Evolutionary conservation across 805 yeast species (phyloP).

Genomic region (Yamadazyma endophytica): DNA sequence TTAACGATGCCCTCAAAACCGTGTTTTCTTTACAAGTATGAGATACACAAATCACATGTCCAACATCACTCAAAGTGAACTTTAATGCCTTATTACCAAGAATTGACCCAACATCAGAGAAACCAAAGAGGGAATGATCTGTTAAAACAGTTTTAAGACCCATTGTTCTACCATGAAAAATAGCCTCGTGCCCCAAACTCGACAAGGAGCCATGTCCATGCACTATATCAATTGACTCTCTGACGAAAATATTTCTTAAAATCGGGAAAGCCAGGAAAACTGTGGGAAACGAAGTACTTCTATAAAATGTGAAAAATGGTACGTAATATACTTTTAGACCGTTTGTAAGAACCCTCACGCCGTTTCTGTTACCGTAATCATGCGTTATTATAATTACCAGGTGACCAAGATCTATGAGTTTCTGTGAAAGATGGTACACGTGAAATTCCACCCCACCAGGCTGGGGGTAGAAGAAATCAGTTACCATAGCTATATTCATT

Average conservation of each 20-base stretch:
- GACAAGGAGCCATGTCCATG: conserved; percentile 95
- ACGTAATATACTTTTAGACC: conserved; percentile 92
- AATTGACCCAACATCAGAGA: conserved; percentile 78
- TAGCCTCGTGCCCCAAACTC: conserved; percentile 81
- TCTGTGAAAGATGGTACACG: conserved; percentile 84
- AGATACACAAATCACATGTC: conserved; percentile 93
- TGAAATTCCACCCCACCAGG: conserved; percentile 98
- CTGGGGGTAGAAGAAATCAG: conserved; percentile 97
- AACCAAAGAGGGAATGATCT: conserved; percentile 94
- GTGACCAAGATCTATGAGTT: conserved; percentile 76
- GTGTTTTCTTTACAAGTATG: conserved; percentile 96
- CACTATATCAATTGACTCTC: conserved; percentile 83
- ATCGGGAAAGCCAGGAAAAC: conserved; percentile 87
- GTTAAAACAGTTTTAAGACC: conserved; percentile 90
- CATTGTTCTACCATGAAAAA: conserved; percentile 90
- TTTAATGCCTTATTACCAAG: conserved; percentile 82
- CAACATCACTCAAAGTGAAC: conserved; percentile 80
- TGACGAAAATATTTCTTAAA: conserved; percentile 73
- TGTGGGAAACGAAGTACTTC: conserved; percentile 85
- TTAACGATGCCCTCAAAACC: conserved; percentile 77
- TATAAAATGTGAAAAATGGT: conserved; percentile 74
- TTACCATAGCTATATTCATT: conserved; percentile 67
- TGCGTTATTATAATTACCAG: conserved; percentile 86
- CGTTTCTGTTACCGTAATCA: conserved; percentile 76
- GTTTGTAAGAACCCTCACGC: conserved; percentile 77